Evolutionary conservation across 495 filamentous ascomycete species (phyloP).

Genomic region (Bathelium albidoporum): DNA sequence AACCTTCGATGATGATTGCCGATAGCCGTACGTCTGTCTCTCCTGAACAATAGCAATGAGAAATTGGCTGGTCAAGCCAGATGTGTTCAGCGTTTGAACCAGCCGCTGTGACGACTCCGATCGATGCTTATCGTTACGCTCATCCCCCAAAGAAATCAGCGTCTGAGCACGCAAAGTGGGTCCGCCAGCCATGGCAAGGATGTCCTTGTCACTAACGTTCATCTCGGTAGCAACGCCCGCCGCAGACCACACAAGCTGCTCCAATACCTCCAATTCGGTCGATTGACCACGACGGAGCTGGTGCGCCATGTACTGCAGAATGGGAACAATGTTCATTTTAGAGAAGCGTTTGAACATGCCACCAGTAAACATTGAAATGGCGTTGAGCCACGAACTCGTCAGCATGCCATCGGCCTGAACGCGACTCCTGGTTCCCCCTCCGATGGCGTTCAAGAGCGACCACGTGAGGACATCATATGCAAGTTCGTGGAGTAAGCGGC

Average conservation of each 20-base stretch:
- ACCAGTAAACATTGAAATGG: conserved; percentile 74
- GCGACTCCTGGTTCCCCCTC: conserved; percentile 62
- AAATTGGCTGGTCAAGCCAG: conserved; percentile 61
- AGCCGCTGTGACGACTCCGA: conserved; percentile 55
- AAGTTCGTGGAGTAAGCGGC: conserved; percentile 86
- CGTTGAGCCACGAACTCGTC: conserved; percentile 81
- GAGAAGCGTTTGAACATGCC: conserved; percentile 74
- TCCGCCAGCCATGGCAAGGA: conserved; percentile 78
- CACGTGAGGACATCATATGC: conserved; percentile 90
- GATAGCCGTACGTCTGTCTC: conserved; percentile 67
- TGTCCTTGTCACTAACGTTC: conserved; percentile 76
- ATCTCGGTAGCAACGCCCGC: conserved; percentile 76
- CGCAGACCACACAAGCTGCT: conserved; percentile 84
- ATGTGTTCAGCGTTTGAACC: conserved; percentile 65
- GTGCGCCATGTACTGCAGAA: conserved; percentile 78
- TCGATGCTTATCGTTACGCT: conserved; percentile 52
- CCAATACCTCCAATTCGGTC: conserved; percentile 76
- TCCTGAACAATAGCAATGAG: conserved; percentile 86
- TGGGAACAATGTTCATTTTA: conserved; percentile 72
- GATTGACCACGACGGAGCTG: conserved; percentile 72
- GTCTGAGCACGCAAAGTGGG: conserved; percentile 67
- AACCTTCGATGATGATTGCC: conserved; percentile 51
- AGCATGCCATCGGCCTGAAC: conserved; percentile 75
- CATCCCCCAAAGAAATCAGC: conserved; percentile 65
- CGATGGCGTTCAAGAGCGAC: conserved; percentile 69